phyloP scores from a whole-genome alignment of 805 yeast species.

The Teunomyces gatunensis region DNA sequence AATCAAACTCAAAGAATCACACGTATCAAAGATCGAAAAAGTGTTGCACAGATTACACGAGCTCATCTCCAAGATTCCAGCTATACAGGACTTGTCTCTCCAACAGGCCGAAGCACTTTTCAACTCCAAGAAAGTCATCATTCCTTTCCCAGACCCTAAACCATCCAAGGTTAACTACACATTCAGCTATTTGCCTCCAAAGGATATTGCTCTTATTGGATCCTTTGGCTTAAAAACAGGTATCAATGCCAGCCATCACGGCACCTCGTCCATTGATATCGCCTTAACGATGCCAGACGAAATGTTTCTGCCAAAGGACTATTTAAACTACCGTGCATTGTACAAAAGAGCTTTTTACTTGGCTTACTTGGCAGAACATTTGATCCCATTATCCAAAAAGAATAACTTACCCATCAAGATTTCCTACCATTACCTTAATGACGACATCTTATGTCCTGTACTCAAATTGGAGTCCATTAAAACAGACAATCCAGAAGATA shows the following conservation, averaged over 20 bases:
- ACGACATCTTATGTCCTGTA: constrained; percentile 74
- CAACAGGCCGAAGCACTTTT: constrained; percentile 59
- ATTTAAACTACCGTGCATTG: constrained; percentile 81
- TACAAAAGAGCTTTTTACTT: constrained; percentile 88
- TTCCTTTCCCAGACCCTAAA: constrained; percentile 90
- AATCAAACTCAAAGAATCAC: constrained; percentile 68
- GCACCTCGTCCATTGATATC: constrained; percentile 60
- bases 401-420: constrained; percentile 60
- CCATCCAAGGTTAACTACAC: constrained; percentile 72
- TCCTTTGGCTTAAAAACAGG: constrained; percentile 86
- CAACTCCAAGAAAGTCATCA: constrained; percentile 49
- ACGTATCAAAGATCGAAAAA: constrained; percentile 65
- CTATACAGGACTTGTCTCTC: constrained; percentile 48
- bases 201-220: constrained; percentile 76
- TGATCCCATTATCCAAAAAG: constrained; percentile 52
- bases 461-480: constrained; percentile 58
- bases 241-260: constrained; percentile 26
- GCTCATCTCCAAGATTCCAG: constrained; percentile 62
- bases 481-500: constrained; percentile 49
- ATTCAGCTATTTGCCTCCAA: constrained; percentile 68
- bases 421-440: constrained; percentile 66
- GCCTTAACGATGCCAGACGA: constrained; percentile 76
- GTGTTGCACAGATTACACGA: constrained; percentile 73
- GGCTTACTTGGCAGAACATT: constrained; percentile 69
- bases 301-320: constrained; percentile 82